Evolutionary conservation across 768 basidiomycete species (phyloP), one percentile per base, ranked within the genome.

Genomic region (Lyophyllum decastes): DNA sequence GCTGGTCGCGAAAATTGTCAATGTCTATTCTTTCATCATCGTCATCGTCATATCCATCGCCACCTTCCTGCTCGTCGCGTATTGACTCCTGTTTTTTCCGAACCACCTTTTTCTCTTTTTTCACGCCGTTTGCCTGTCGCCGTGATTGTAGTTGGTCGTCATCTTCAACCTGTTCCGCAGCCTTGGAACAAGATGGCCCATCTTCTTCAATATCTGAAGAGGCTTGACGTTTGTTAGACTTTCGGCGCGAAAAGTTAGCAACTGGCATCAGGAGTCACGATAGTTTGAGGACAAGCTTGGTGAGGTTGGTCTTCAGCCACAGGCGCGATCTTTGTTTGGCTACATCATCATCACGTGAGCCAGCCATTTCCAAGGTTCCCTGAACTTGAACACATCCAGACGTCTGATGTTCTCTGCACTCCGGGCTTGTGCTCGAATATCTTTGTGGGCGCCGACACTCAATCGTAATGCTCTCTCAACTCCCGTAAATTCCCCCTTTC

Each of bases 131-230:
- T 41, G 26, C 59, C 62, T 56, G 64, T 70, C 56, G 64, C 46
- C 61, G 57, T 10, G 70, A 68, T 24, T 70, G 52, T 16, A 43
- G 70, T 40, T 77, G 76, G 12, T 75, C 76, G n/a, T 76, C 82
- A 33, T 81, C 83, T 41, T 82, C 83, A 16, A 77, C 81, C 4
- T 70, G 69, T 5, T 64, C 70, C 40, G 57, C 60, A 16, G 47
- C 63, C 27, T 60, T 64, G 21, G 61, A 54, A 57, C 77, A 80
- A 0, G 76, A 77, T 44, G 67, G 67, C 25, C 62, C 70, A 4
- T 77, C 82, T 41, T 83, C 85, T 66, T 88, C 87, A 35, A 87
- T 87, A 53, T 88, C 87, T 24, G 82, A 82, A 12, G 82, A 81
- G 4, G 78, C 78, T 54, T 78, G 81, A 19, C 78, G 76, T 46